Evolutionary conservation across 2,329 filamentous ascomycete species (phyloP), one percentile per base, ranked within the genome.

Genomic region (Trichoderma lentiforme): DNA sequence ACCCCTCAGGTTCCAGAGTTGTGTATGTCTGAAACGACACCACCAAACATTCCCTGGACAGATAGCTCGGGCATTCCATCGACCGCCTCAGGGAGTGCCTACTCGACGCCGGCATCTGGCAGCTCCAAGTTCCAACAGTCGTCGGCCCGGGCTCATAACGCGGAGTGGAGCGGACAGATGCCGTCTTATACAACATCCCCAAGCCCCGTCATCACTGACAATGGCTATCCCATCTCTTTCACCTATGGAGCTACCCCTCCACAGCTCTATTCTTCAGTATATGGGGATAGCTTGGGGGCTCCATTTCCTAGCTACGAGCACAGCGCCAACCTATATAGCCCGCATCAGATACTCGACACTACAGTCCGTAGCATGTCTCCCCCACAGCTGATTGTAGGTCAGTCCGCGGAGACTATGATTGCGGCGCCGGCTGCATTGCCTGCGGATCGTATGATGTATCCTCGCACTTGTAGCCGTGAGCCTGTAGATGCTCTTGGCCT

Each of bases 321-420:
- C 34, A 79, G 81, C 36, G 76, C 75, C 60, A 69, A 78, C 58
- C 78, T 84, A 70, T 81, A 82, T 53, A 78, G 79, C 68, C 72
- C 81, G 47, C 79, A 82, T 71, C 80, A 82, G 57, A 78, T 80
- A 57, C 82, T 82, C 73, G 74, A 78, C 75, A 81, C 81, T 77
- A 80, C 83, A 78, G 82, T 86, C 81, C 84, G 85, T 83, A 84
- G 83, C 80, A 81, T 83, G 74, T 85, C 84, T 77, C 84, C 86
- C 80, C 84, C 86, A 80, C 81, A 82, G 77, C 78, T 83, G 76
- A 82, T 83, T 75, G 81, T 83, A 78, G 81, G 83, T 78, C 82
- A 84, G 80, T 81, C 82, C 76, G 82, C 82, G 80, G 86, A 86
- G 79, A 82, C 83, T 80, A 76, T 88, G 82, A 82, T 86, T 79